These are phyloP conservation scores for Scedosporium apiospermum DNA, from an alignment of 2,329 filamentous ascomycete genomes.

Conservation along the genomic window DNA sequence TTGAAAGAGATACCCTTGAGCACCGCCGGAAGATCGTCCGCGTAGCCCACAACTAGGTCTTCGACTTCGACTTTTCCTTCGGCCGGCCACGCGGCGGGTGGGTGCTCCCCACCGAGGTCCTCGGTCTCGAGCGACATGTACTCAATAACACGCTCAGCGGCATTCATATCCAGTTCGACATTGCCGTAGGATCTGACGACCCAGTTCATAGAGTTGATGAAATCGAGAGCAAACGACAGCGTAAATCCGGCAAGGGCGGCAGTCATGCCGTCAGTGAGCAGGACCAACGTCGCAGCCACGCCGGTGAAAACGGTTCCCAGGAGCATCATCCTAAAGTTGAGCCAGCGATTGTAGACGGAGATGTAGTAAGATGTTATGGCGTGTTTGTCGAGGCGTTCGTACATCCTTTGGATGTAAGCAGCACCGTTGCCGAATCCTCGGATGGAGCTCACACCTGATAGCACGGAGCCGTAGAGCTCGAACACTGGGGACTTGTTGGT, in stretches of 20 bases:
- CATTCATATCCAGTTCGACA: slow-evolving; percentile 71
- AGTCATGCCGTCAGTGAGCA: slow-evolving; percentile 52
- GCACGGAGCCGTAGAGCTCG: slow-evolving; percentile 65
- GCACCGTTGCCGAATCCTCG: slow-evolving; percentile 62
- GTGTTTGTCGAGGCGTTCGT: slow-evolving; percentile 58
- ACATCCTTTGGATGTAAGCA: slow-evolving; percentile 62
- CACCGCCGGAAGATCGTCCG: slow-evolving; percentile 59
- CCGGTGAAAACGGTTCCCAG: slow-evolving; percentile 58
- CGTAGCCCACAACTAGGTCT: slow-evolving; percentile 63
- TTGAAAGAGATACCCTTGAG: slow-evolving; percentile 60
- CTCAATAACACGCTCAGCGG: slow-evolving; percentile 65
- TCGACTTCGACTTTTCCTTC: slow-evolving; percentile 65
- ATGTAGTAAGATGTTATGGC: slow-evolving; percentile 56
- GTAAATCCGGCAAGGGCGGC: slow-evolving; percentile 68
- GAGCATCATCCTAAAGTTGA: slow-evolving; percentile 61
- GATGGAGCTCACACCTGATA: slow-evolving; percentile 66
- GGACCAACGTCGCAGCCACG: slow-evolving; percentile 38
- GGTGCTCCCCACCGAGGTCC: slow-evolving; percentile 47
- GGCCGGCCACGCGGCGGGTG: slow-evolving; percentile 66
- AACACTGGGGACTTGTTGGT: slow-evolving; percentile 71
- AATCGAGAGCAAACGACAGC: slow-evolving; percentile 62
- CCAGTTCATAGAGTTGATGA: slow-evolving; percentile 55
- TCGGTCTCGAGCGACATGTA: slow-evolving; percentile 63
- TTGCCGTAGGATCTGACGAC: slow-evolving; percentile 58
- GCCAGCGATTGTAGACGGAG: slow-evolving; percentile 69